Evolutionary conservation across 805 yeast species (phyloP), one percentile per base, ranked within the genome.

Genomic region (Lachancea dasiensis): DNA sequence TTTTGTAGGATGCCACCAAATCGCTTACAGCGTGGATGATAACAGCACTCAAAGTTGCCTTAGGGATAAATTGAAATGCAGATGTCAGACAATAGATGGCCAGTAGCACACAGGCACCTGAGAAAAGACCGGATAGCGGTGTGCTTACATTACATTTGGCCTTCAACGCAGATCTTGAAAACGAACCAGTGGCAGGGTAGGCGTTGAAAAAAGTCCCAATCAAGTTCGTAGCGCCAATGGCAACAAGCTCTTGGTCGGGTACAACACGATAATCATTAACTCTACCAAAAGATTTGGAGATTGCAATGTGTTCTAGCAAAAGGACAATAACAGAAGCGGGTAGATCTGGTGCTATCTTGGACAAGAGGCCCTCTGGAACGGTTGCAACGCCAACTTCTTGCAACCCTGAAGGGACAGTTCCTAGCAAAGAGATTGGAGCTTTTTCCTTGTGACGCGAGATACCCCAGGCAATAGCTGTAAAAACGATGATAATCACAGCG

Each of bases 81-180:
- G 69, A 70, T 5, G 96, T 87, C 52, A 89, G 72, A 43, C 83
- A 79, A 61, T 87, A 89, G 46, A 89, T 70, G 2, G 97, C 95
- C 46, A 89, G 67, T 45, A 89, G 64, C 18, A 89, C 97, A 63
- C 90, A 87, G 31, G 75, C 76, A 57, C 96, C 97, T 9, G 95
- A 84, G 62, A 79, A 83, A 28, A 86, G 71, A 65, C 96, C 95
- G 31, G 95, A 94, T 44, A 89, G 67, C 24, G 97, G 97, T 15
- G 97, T 89, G 56, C 87, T 76, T 31, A 89, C 97, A 58, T 95
- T 95, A 72, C 95, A 89, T 64, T 89, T 89, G 36, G 95, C 81
- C 65, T 90, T 89, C 52, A 89, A 72, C 6, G 97, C 97, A 31
- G 95, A 83, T 68, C 97, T 80, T 14, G 95, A 84, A 62, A 89